Evolutionary conservation across 345 rosid species (phyloP), one percentile per base, ranked within the genome.

Genomic region (Gossypium anomalum): DNA sequence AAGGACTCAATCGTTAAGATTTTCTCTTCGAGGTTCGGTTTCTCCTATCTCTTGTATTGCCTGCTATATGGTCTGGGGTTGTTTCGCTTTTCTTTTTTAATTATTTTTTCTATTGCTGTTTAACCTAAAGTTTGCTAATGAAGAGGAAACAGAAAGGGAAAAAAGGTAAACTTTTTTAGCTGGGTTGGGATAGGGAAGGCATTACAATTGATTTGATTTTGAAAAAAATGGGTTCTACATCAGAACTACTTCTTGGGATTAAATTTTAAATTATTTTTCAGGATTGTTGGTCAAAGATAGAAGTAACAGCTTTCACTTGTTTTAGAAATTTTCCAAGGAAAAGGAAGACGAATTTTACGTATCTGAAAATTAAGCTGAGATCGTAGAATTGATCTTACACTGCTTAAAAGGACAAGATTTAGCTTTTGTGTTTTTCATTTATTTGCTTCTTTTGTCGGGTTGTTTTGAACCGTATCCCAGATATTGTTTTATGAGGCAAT

Each of bases 111-210:
- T 20, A 2, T 56, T 56, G 12, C 10, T 2, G 4, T 56, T 19
- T 56, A 56, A 19, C 19, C 14, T 20, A 10, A 20, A 20, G 60
- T 20, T 56, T 56, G 60, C 11, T 56, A 20, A 20, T 56, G 60
- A 56, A 56, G 27, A 56, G 60, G 60, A 20, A 56, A 9, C 60
- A 56, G 8, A 56, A 20, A 13, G 60, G 14, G 25, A 25, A 7
- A 55, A 55, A 8, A 4, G 41, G 12, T 55, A 2, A 55, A 55
- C 23, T 55, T 55, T 11, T 55, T 55, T 55, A 2, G 25, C 59
- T 55, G 59, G 59, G 59, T 55, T 55, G 59, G 59, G 59, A 55
- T 55, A 55, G 59, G 59, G 25, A 55, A 22, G 59, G 23, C 59
- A 9, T 55, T 55, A 55, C 23, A 19, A 22, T 19, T 55, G 59